These are phyloP conservation scores for Allium sativum DNA, from an alignment of 106 monocot genomes.

Conservation along the genomic window DNA sequence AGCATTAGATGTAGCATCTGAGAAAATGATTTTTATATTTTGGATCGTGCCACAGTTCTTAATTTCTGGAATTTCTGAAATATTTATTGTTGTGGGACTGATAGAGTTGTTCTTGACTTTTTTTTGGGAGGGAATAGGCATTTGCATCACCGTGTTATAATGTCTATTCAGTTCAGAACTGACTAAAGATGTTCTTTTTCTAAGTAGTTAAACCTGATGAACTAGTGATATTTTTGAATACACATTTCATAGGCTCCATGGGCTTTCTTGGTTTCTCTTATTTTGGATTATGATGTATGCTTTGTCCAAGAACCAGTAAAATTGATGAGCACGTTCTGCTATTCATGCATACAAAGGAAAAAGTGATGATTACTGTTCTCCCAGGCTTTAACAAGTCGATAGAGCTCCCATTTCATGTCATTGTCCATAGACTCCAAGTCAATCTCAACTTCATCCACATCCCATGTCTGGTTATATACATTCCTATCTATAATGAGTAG, in stretches of 20 bases:
- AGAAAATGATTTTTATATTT: constrained; percentile 29
- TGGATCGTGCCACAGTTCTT: constrained; percentile 85
- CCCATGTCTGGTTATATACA: constrained; percentile 14
- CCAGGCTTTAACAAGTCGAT: constrained; percentile 58
- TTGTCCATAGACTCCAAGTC: constrained; percentile 72
- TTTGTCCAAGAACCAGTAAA: constrained; percentile 68
- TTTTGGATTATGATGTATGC: constrained; percentile 46
- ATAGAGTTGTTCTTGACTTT: constrained; percentile 28
- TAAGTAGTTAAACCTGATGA: too few relatives aligned
- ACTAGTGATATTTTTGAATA: too few relatives aligned
- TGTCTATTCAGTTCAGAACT: too few relatives aligned
- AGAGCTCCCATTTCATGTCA: constrained; percentile 87
- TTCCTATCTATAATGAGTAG: constrained; percentile 70
- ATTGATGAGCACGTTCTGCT: too few relatives aligned
- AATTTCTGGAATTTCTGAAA: constrained; percentile 71
- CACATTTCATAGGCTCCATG: constrained; percentile 64
- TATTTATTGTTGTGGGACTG: constrained; percentile 82
- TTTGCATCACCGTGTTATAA: too few relatives aligned
- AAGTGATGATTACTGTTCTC: constrained; percentile 36
- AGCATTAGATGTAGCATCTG: background rate
- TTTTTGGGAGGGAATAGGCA: too few relatives aligned
- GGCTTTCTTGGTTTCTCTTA: constrained; percentile 30
- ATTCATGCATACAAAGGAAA: too few relatives aligned
- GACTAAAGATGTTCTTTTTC: too few relatives aligned
- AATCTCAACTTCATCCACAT: constrained; percentile 73